Evolutionary conservation across 345 rosid species (phyloP).

Genomic region (Reutealis trisperma): DNA sequence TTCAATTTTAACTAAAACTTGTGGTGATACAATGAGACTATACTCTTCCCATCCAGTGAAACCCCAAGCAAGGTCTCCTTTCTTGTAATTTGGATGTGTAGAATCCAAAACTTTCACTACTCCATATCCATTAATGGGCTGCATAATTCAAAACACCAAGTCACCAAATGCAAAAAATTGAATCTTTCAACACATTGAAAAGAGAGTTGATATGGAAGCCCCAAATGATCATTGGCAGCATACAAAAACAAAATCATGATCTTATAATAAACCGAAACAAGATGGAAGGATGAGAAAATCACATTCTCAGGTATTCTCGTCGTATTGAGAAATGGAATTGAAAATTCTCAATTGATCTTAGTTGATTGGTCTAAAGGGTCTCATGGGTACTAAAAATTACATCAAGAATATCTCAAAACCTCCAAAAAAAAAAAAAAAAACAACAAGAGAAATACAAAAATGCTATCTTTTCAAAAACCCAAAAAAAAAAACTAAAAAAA

Average conservation of each 20-base stretch:
- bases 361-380: neutral
- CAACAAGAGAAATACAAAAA: neutral
- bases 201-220: too few relatives aligned
- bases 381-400: neutral
- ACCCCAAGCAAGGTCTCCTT: constrained; percentile 65
- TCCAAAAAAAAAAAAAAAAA: neutral
- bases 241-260: neutral
- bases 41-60: constrained; percentile 69
- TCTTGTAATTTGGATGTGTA: constrained; percentile 47
- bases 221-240: neutral
- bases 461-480: neutral
- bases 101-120: constrained; percentile 62
- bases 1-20: constrained; percentile 44
- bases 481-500: neutral
- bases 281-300: neutral
- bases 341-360: neutral
- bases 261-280: neutral
- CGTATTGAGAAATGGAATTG: neutral
- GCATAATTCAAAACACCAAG: constrained; percentile 17
- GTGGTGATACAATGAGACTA: constrained; percentile 38
- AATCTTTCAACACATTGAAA: neutral
- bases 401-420: neutral
- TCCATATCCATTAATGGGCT: constrained; percentile 60
- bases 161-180: neutral
- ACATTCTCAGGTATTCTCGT: too few relatives aligned